Conservation (phyloP, 805 yeast species). For the Ogataea trehaloabstinens region DNA sequence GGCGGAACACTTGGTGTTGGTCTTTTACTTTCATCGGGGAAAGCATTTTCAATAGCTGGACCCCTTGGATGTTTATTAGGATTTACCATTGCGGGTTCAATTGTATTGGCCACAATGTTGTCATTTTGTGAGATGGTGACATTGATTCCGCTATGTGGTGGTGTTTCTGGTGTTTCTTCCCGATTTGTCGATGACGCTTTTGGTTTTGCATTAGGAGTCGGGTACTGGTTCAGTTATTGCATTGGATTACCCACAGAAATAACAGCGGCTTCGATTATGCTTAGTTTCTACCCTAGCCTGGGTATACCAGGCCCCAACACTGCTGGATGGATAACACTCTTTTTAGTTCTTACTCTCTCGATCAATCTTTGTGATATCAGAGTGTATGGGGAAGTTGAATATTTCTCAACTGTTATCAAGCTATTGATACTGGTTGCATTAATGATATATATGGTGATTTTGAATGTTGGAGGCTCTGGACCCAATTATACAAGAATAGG, state of each 20-base stretch:
- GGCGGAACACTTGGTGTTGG: conserved; percentile 85
- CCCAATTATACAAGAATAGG: conserved; percentile 51
- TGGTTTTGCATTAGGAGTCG: conserved; percentile 71
- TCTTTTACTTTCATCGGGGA: conserved; percentile 64
- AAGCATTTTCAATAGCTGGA: conserved; percentile 71
- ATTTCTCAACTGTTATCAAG: conserved; percentile 57
- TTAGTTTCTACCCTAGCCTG: conserved; percentile 61
- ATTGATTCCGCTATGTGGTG: conserved; percentile 73
- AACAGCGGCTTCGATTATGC: conserved; percentile 75
- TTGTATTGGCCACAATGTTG: conserved; percentile 66
- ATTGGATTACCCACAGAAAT: conserved; percentile 77
- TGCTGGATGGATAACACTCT: conserved; percentile 68
- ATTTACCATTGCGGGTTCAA: conserved; percentile 58
- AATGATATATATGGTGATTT: conserved; percentile 61
- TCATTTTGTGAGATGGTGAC: conserved; percentile 84
- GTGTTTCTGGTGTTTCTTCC: conserved; percentile 71
- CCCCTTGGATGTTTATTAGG: conserved; percentile 76
- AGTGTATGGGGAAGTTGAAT: conserved; percentile 73
- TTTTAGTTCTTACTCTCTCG: conserved; percentile 43
- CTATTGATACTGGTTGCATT: conserved; percentile 50
- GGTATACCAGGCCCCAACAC: conserved; percentile 50
- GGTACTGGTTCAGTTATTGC: conserved; percentile 71
- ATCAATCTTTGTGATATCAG: conserved; percentile 68
- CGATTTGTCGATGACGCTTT: conserved; percentile 76
- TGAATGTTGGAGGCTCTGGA: conserved; percentile 58